Evolutionary conservation across 1,284 basidiomycete genomes (phyloP), one percentile per base, ranked within the genome.

Genomic region (Apiotrichum mycotoxinovorans): DNA sequence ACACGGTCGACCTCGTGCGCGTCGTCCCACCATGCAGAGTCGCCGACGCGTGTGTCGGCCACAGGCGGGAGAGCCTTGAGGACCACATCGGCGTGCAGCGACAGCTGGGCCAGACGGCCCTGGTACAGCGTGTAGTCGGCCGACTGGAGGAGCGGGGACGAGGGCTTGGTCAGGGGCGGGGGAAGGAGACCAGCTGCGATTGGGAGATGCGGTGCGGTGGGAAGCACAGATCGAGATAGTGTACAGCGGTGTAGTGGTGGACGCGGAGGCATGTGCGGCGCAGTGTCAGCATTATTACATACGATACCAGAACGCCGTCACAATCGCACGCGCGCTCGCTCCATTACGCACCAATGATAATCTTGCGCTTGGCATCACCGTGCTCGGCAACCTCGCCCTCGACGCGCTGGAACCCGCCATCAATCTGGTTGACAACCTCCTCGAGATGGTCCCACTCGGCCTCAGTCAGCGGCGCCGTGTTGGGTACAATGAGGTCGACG

Each of bases 41-140:
- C 51, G 14, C 81, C 80, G 18, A 52, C 30, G 20, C 42, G 47
- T 30, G 50, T 42, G 63, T 85, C 83, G 83, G 88, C 88, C 1
- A 83, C 76, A 0, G 91, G 91, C 2, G 91, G 91, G 4, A 87
- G 79, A 66, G 88, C 87, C 71, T 90, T 91, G 70, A 92, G 78
- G 72, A 82, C 83, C 14, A 88, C 79, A 69, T 84, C 5, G 90
- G 91, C 83, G 66, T 87, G 84, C 51, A 94, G 82, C 7, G 89
- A 91, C 37, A 94, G 80, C 2, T 86, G 80, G 2, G 89, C 86
- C 18, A 85, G 82, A 55, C 87, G 87, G 5, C 84, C 81, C 67
- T 90, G 85, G 76, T 89, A 91, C 34, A 83, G 80, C 27, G 83
- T 80, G 73, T 91, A 93, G 2, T 85, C 83, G 62, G 89, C 85